Evolutionary conservation across 371 early-diverging fungal genomes (phyloP), one percentile per base, ranked within the genome.

Genomic region (Haplosporangium sp.): DNA sequence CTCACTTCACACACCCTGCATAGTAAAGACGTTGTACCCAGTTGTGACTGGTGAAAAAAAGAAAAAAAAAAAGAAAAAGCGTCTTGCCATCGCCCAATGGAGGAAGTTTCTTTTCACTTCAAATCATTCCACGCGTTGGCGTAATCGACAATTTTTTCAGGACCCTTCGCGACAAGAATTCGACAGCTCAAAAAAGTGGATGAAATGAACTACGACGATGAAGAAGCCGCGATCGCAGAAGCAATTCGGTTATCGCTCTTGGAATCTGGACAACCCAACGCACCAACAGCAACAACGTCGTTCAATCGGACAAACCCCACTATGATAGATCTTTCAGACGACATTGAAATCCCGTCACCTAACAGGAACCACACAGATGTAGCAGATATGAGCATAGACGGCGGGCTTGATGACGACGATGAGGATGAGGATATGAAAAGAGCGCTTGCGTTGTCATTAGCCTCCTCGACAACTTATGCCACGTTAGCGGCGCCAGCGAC

Each of bases 231-330:
- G 21, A 46, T 74, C 1, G 76, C 76, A 12, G 76, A 75, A 40
- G 76, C 76, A 8, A 67, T 75, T 42, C 67, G 70, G 23, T 59
- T 56, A n/a, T 75, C 76, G 13, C 54, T 75, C 5, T 63, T 60
- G 36, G 76, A 75, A 43, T 53, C 66, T 21, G 37, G 54, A 21
- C 37, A 50, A 42, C 51, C 41, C 14, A 2, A 10, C 9, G 36
- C 64, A 56, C 14, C 47, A 47, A 21, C 40, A 38, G 7, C 20
- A 38, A 16, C 61, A 50, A 1, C 52, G 20, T 23, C 18, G 11
- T 11, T 11, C 18, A 20, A 0, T n/a, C 11, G 52, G 14, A 18
- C 11, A 46, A 46, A 11, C 10, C 1, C 46, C n/a, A 12, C n/a
- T 46, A 6, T n/a, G n/a, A 65, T 65, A 21, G 72, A 72, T 40